Base-by-base conservation (phyloP, 306 rosid genomes). In the Clitoria ternatea region DNA sequence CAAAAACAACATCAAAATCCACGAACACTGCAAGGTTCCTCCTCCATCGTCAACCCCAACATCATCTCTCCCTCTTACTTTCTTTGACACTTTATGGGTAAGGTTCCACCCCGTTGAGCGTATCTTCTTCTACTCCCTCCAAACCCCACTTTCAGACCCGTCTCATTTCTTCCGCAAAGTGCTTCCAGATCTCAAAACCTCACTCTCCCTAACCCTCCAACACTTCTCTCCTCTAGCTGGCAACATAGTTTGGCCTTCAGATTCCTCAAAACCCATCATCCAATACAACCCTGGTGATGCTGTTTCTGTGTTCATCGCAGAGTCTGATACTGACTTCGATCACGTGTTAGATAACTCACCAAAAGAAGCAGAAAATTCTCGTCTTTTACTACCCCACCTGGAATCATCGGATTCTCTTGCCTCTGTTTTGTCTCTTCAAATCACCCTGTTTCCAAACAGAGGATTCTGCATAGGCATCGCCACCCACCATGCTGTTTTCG, bases 141-240 rank as follows among this genome's bases (percentile, higher is more conserved):
- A 68, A 4, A 9, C 5, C 45, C 18, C 81, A 40, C 70, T 22
- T 26, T 30, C 73, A 11, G 15, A 70, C 72, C 15, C 80, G 13
- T 11, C 70, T 10, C 57, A 61, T 39, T 33, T 77, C 50, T 52
- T 53, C 0, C 4, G 73, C 8, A 24, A 82, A 12, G 1, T 85
- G 1, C 19, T 88, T 64, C 82, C 88, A 3, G 79, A 60, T 2
- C 90, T 89, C 73, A 85, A 72, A 50, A 43, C 78, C 35, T 83
- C 89, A 2, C 96, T 87, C 74, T 81, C 90, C 13, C 84, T 71
- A 24, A 67, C 92, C 18, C 92, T 89, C 73, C 80, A 63, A 5
- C 74, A 83, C 77, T 89, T 77, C 50, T 61, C 76, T 14, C 82
- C 86, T 33, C 83, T 87, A 1, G 85, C 87, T 6, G 89, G 89